Evolutionary conservation across 306 rosid genomes (phyloP).

Genomic region (Malus sieversii): DNA sequence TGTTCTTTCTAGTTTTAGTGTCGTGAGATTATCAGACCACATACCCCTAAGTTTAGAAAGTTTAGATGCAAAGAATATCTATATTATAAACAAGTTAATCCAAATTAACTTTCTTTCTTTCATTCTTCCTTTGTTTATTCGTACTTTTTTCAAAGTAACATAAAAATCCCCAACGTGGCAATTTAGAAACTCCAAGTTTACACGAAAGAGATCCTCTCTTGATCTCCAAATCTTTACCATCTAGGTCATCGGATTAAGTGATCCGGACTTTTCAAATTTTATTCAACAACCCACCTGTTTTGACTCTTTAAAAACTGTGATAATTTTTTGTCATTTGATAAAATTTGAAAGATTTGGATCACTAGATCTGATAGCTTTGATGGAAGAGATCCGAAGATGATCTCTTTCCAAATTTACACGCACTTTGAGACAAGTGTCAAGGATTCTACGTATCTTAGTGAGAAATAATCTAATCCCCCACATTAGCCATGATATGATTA

Average conservation of each 20-base stretch:
- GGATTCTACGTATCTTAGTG: background rate
- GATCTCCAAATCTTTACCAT: too few relatives aligned
- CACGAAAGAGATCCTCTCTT: too few relatives aligned
- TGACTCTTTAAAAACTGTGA: too few relatives aligned
- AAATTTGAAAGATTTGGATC: accelerated
- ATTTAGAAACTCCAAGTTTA: background rate
- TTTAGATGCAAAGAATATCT: background rate
- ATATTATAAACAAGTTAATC: background rate
- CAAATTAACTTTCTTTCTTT: background rate
- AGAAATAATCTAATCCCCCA: background rate
- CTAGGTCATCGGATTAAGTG: accelerated
- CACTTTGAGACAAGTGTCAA: background rate
- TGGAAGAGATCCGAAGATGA: too few relatives aligned
- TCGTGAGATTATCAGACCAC: background rate
- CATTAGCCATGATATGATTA: background rate
- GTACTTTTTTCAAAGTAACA: too few relatives aligned
- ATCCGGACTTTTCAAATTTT: accelerated
- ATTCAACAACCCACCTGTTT: accelerated
- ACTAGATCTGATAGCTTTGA: accelerated
- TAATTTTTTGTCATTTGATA: too few relatives aligned
- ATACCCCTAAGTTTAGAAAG: background rate
- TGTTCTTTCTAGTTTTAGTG: background rate
- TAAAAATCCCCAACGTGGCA: background rate
- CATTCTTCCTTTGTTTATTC: too few relatives aligned
- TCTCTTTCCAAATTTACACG: background rate